Conservation (phyloP, 1,284 basidiomycete genomes). For the Blastosporella zonata region DNA sequence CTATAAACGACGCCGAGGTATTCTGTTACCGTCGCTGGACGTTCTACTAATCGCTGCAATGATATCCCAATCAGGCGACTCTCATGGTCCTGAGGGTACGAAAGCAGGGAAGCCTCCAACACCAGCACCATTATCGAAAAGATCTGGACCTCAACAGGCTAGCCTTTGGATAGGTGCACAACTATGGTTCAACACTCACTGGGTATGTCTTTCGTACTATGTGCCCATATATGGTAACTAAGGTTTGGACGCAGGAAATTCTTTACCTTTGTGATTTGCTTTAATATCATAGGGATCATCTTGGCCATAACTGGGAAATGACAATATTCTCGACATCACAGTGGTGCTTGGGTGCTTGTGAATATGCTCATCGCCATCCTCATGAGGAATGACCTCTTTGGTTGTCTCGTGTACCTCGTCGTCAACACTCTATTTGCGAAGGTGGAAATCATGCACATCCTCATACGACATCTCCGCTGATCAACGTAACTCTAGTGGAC, state of each 20-base stretch:
- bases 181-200: slow-evolving; percentile 67
- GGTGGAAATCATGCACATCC: slow-evolving; percentile 29
- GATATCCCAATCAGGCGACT: slow-evolving; percentile 12
- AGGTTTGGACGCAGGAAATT: slow-evolving; percentile 48
- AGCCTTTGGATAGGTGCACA: slow-evolving; percentile 48
- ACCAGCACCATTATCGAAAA: slow-evolving; percentile 20
- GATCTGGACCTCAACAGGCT: slow-evolving; percentile 23
- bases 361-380: slow-evolving; percentile 52
- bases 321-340: slow-evolving; percentile 56
- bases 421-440: slow-evolving; percentile 63
- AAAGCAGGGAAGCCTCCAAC: not conserved
- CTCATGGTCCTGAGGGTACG: slow-evolving; percentile 1
- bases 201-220: slow-evolving; percentile 29
- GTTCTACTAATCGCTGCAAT: slow-evolving; percentile 18
- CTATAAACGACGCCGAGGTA: slow-evolving; percentile 36
- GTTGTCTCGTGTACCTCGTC: slow-evolving; percentile 54
- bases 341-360: slow-evolving; percentile 60
- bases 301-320: slow-evolving; percentile 51
- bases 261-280: slow-evolving; percentile 47
- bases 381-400: slow-evolving; percentile 60
- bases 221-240: not conserved
- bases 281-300: slow-evolving; percentile 51
- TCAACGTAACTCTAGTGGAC: slow-evolving; percentile 47
- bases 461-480: not conserved
- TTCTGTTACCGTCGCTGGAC: slow-evolving; percentile 23